A percentile compares a stretch with the other conserved stretches of the same genome.
Conservation (phyloP, 1,284 basidiomycete genomes). For the Apiotrichum brassicae region DNA sequence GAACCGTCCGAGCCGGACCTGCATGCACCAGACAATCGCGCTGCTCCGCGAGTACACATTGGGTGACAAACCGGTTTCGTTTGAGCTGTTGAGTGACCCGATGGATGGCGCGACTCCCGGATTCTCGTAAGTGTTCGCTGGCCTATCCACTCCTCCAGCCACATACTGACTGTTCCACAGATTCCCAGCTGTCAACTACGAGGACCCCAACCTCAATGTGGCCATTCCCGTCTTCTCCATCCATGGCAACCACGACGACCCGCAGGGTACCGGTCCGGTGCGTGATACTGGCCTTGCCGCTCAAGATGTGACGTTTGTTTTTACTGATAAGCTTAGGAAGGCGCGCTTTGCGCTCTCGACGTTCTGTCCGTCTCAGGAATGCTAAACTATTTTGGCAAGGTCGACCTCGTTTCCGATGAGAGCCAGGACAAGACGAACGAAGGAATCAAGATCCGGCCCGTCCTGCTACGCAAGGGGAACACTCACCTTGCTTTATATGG, state of each 20-base stretch:
- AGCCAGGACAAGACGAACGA: slow-evolving; percentile 44
- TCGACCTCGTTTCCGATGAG: slow-evolving; percentile 54
- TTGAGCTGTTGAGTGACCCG: slow-evolving; percentile 89
- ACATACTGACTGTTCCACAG: slow-evolving; percentile 47
- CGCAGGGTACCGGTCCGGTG: slow-evolving; percentile 88
- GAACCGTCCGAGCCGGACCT: slow-evolving; percentile 86
- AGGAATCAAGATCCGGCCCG: slow-evolving; percentile 82
- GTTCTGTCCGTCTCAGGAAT: slow-evolving; percentile 88
- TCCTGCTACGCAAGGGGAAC: slow-evolving; percentile 81
- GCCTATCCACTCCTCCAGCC: not conserved
- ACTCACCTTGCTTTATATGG: slow-evolving; percentile 87
- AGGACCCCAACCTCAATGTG: slow-evolving; percentile 92
- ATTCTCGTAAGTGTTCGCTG: slow-evolving; percentile 70
- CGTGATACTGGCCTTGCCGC: slow-evolving; percentile 30
- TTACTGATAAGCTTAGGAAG: slow-evolving; percentile 56
- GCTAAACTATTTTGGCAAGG: slow-evolving; percentile 95
- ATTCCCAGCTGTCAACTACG: slow-evolving; percentile 95
- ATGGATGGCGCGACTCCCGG: slow-evolving; percentile 77
- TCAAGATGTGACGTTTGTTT: not conserved
- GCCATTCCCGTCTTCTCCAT: slow-evolving; percentile 96
- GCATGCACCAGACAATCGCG: slow-evolving; percentile 80
- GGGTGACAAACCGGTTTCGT: slow-evolving; percentile 73
- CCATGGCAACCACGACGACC: slow-evolving; percentile 98
- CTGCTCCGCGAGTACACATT: slow-evolving; percentile 85
- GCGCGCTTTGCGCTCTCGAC: slow-evolving; percentile 90